Conservation (phyloP, 371 early-diverging fungal genomes). For the Haplosporangium sp. region DNA sequence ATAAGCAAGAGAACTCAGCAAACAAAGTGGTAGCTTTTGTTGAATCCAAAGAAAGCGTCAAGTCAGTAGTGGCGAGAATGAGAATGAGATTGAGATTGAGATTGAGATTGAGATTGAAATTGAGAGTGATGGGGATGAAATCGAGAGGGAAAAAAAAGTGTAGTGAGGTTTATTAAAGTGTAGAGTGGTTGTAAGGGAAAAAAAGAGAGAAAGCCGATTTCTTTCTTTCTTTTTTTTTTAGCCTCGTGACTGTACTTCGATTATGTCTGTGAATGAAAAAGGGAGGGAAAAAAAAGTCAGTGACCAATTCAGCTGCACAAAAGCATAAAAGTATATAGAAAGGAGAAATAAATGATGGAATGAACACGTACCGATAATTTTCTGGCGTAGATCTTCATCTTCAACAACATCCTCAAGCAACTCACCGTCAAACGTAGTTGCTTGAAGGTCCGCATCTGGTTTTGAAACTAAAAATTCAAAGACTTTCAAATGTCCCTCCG, state of each 20-base stretch:
- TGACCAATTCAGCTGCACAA: background rate
- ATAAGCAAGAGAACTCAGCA: too few relatives aligned
- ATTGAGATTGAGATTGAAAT: too few relatives aligned
- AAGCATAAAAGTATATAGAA: background rate
- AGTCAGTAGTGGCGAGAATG: too few relatives aligned
- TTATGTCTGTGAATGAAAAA: constrained; percentile 14
- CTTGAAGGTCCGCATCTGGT: constrained; percentile 43
- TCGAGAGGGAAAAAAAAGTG: background rate
- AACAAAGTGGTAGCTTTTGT: too few relatives aligned
- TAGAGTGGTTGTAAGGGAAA: background rate
- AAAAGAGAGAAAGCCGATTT: background rate
- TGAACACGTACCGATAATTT: constrained; percentile 34
- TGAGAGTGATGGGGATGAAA: background rate
- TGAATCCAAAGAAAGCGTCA: too few relatives aligned
- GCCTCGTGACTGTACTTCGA: constrained; percentile 37
- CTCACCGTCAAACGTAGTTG: constrained; percentile 47
- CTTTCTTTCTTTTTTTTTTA: background rate
- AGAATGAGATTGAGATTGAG: too few relatives aligned
- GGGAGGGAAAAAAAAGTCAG: background rate
- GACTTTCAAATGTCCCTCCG: constrained; percentile 67
- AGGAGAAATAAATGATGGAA: background rate
- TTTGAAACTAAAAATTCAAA: constrained; percentile 57
- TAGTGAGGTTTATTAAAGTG: constrained; percentile 1
- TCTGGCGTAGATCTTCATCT: constrained; percentile 50
- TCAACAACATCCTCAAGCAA: constrained; percentile 52